Base-by-base conservation (phyloP, 2,329 filamentous ascomycete genomes). In the Hypoxylon sp. region DNA sequence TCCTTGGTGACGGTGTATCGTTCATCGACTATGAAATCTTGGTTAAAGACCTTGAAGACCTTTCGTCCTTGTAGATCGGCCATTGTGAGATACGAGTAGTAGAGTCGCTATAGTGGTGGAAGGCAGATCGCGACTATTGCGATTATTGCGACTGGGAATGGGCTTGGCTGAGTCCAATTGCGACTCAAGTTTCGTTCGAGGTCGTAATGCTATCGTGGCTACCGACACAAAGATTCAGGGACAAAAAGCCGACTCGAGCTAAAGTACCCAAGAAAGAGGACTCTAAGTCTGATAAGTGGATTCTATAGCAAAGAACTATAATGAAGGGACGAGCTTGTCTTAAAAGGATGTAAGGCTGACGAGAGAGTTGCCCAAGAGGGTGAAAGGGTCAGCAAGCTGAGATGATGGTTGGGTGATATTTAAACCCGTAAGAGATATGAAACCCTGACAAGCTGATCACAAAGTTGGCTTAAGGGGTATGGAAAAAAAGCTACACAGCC, bases 31-130 rank as follows among this genome's bases (percentile, higher is more conserved):
- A 97, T 89, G 78, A 99, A 99, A 83, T 99, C 95, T 78, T 99
- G 95, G 85, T 97, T 97, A 83, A 99, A 99, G 79, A 99, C 94
- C 89, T 97, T 97, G 87, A 97, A 97, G 80, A 94, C 88, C 86
- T 97, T 97, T 81, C 74, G 74, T 70, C 74, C 74, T 59, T 75
- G 74, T 67, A 76, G 62, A 57, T 76, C 74, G 70, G 70, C 69
- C 74, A 76, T 76, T 39, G 44, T 70, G 67, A 2, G n/a, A 19
- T 58, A 17, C 32, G 19, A 44, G 41, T 41, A 41, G 41, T 10
- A 11, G 54, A 22, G 39, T 44, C 15, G 50, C 50, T 51, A 26
- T 19, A 57, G 41, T 52, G 34, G 22, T 20, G 20, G 7, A 15
- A 50, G 13, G 22, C 24, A 28, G 41, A 30, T 53, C n/a, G 53